Evolutionary conservation across 2,329 filamentous ascomycete species (phyloP).

Genomic region (Fusarium secorum): DNA sequence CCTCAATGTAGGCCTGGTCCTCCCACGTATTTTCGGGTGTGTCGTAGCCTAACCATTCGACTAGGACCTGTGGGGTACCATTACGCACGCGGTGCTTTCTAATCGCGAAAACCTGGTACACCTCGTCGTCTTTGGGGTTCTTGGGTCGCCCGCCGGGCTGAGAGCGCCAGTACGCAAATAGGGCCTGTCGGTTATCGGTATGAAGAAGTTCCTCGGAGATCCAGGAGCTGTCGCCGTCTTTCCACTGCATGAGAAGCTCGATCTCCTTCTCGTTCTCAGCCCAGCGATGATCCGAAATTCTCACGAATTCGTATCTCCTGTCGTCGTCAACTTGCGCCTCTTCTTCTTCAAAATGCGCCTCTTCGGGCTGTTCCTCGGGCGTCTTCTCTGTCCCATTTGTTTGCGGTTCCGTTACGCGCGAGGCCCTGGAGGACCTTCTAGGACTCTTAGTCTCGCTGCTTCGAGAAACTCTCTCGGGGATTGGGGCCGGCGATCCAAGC

Average conservation of each 20-base stretch:
- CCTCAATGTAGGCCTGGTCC: slow-evolving; percentile 34
- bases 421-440: background rate
- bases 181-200: slow-evolving; percentile 42
- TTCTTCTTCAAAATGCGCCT: background rate
- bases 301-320: slow-evolving; percentile 9
- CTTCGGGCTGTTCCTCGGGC: background rate
- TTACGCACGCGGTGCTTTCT: slow-evolving; percentile 43
- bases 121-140: slow-evolving; percentile 40
- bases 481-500: background rate
- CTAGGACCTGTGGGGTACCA: slow-evolving; percentile 41
- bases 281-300: slow-evolving; percentile 44
- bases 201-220: slow-evolving; percentile 47
- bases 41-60: slow-evolving; percentile 50
- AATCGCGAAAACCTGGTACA: slow-evolving; percentile 47
- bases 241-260: slow-evolving; percentile 46
- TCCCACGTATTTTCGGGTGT: slow-evolving; percentile 45
- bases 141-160: slow-evolving; percentile 43
- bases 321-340: background rate
- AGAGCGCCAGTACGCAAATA: slow-evolving; percentile 47
- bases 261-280: slow-evolving; percentile 23
- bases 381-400: background rate
- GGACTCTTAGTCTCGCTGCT: background rate
- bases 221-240: slow-evolving; percentile 44
- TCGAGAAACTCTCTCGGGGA: background rate
- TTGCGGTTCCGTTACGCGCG: background rate